Conservation (phyloP, 2,329 filamentous ascomycete genomes). For the Cladophialophora chaetospira region DNA sequence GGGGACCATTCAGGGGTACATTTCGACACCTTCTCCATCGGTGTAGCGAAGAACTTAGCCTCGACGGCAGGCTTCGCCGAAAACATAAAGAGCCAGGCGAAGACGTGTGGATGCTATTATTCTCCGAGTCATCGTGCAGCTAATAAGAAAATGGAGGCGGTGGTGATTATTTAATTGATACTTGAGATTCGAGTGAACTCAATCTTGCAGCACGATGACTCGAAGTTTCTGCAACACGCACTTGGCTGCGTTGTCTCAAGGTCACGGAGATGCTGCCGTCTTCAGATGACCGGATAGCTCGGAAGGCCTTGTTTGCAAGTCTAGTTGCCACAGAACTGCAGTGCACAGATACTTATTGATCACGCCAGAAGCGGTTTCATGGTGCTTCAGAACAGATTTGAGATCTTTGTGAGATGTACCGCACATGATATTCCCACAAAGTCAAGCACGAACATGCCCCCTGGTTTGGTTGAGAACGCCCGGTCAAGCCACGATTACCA, state of each 20-base stretch:
- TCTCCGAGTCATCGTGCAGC: background rate
- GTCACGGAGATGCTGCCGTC: too few relatives aligned
- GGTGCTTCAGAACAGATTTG: background rate
- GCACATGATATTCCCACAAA: too few relatives aligned
- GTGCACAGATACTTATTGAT: too few relatives aligned
- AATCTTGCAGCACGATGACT: background rate
- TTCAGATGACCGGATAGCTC: too few relatives aligned
- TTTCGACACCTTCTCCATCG: too few relatives aligned
- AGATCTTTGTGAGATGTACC: too few relatives aligned
- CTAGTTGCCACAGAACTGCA: too few relatives aligned
- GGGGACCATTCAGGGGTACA: too few relatives aligned
- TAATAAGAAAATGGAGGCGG: background rate
- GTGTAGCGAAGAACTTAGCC: background rate
- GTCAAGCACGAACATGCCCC: too few relatives aligned
- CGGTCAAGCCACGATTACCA: constrained; percentile 1
- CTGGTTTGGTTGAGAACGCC: too few relatives aligned
- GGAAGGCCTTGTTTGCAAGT: too few relatives aligned
- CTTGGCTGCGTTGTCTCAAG: too few relatives aligned
- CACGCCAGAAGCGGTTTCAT: background rate
- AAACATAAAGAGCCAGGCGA: background rate
- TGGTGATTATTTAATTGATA: background rate
- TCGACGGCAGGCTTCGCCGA: background rate
- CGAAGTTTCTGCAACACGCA: background rate
- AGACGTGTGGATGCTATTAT: background rate
- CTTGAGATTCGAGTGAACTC: background rate